Conservation (phyloP, 2,329 filamentous ascomycete species). For the Fusarium penzigii region DNA sequence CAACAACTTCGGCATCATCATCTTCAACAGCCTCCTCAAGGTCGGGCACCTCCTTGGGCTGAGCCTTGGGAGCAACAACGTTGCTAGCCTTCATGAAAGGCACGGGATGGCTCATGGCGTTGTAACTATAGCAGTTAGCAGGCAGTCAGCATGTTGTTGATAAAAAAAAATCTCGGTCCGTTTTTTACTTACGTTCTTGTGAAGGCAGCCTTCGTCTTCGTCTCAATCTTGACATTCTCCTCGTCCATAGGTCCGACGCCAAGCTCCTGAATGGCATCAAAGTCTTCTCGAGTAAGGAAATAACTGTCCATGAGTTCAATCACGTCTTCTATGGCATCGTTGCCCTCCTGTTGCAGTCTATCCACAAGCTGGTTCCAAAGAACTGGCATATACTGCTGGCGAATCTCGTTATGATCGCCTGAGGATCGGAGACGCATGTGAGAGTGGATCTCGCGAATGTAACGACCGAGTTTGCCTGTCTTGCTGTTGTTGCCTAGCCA, state of each 20-base stretch:
- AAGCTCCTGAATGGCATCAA: slow-evolving; percentile 88
- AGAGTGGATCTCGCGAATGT: slow-evolving; percentile 90
- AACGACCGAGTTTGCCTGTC: slow-evolving; percentile 72
- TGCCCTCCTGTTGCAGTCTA: slow-evolving; percentile 74
- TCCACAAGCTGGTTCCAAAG: slow-evolving; percentile 82
- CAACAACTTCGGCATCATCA: slow-evolving; percentile 68
- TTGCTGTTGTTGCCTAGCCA: slow-evolving; percentile 98
- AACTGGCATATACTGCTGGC: slow-evolving; percentile 89
- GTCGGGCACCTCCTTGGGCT: slow-evolving; percentile 78
- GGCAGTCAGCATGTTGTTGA: neutral
- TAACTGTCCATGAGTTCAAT: slow-evolving; percentile 98
- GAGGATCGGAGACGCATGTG: slow-evolving; percentile 93
- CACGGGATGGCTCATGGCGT: slow-evolving; percentile 80
- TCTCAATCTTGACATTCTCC: slow-evolving; percentile 73
- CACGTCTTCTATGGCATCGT: slow-evolving; percentile 76
- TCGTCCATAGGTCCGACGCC: slow-evolving; percentile 84
- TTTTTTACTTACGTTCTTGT: slow-evolving; percentile 72
- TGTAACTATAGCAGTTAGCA: slow-evolving; percentile 64
- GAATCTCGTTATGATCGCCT: slow-evolving; percentile 88
- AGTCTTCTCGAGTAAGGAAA: slow-evolving; percentile 91
- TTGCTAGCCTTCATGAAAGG: slow-evolving; percentile 95
- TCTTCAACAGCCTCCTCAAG: slow-evolving; percentile 96
- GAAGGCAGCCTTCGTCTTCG: slow-evolving; percentile 85
- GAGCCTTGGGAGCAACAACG: slow-evolving; percentile 70
- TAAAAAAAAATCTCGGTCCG: neutral